Evolutionary conservation across 2,329 filamentous ascomycete genomes (phyloP).

Genomic region (Aspergillus sergii): DNA sequence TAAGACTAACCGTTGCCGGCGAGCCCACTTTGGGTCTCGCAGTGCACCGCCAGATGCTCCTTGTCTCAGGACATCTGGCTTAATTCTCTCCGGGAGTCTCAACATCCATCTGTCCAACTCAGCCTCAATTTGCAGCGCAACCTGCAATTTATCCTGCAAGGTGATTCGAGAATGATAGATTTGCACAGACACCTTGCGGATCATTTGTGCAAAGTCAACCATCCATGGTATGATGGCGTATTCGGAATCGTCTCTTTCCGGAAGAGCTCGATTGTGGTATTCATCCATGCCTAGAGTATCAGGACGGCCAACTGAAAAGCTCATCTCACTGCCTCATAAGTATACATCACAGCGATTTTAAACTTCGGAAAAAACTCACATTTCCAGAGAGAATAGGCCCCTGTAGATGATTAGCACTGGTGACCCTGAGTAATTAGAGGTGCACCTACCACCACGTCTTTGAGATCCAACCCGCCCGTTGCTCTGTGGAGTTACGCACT

Average conservation of each 20-base stretch:
- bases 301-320: conserved; percentile 52
- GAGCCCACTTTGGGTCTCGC: conserved; percentile 41
- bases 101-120: conserved; percentile 41
- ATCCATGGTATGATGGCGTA: conserved; percentile 45
- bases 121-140: conserved; percentile 39
- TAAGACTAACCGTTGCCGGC: conserved; percentile 42
- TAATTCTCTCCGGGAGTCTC: conserved; percentile 34
- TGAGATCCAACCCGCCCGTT: conserved; percentile 43
- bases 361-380: conserved; percentile 30
- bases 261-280: conserved; percentile 51
- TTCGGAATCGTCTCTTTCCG: conserved; percentile 38
- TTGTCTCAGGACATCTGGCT: conserved; percentile 31
- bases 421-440: background rate
- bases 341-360: background rate
- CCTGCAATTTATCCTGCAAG: conserved; percentile 38
- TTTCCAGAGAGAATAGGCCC: conserved; percentile 50
- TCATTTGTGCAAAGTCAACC: conserved; percentile 45
- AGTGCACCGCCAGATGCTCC: conserved; percentile 28
- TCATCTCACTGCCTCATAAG: conserved; percentile 44
- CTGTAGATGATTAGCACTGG: conserved; percentile 23
- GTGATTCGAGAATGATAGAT: conserved; percentile 41
- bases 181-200: conserved; percentile 43
- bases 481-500: conserved; percentile 35
- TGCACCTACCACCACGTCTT: conserved; percentile 50
- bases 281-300: conserved; percentile 53